phyloP scores from a whole-genome alignment of 805 yeast species.

The Candida berthetii region DNA sequence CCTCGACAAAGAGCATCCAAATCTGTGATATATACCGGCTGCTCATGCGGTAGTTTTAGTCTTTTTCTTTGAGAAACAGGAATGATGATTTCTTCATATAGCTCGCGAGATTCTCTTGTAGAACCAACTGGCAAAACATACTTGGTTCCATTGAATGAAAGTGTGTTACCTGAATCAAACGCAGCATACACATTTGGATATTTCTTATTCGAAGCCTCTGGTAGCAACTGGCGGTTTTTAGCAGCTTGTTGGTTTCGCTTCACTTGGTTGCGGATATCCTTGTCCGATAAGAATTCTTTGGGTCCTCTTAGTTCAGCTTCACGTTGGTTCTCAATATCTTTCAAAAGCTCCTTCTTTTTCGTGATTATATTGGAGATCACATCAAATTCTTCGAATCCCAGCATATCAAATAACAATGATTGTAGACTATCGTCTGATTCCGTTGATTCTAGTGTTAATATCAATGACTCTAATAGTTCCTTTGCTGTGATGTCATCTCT shows the following conservation, averaged over 20 bases:
- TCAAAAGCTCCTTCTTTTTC: slow-evolving; percentile 28
- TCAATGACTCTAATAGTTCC: slow-evolving; percentile 21
- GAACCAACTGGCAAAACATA: slow-evolving; percentile 80
- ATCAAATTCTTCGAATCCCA: slow-evolving; percentile 86
- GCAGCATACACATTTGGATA: slow-evolving; percentile 88
- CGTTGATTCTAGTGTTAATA: slow-evolving; percentile 26
- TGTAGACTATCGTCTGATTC: slow-evolving; percentile 57
- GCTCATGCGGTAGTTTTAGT: slow-evolving; percentile 30
- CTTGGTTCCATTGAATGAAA: slow-evolving; percentile 79
- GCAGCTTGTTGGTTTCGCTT: slow-evolving; percentile 42
- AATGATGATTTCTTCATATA: slow-evolving; percentile 75
- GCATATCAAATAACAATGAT: slow-evolving; percentile 64
- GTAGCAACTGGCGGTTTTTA: slow-evolving; percentile 41
- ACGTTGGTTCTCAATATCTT: slow-evolving; percentile 15
- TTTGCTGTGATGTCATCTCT: slow-evolving; percentile 29
- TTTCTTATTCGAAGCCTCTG: slow-evolving; percentile 37
- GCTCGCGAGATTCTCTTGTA: slow-evolving; percentile 50
- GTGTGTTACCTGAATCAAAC: slow-evolving; percentile 57
- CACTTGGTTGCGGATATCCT: slow-evolving; percentile 49
- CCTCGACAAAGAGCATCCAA: slow-evolving; percentile 78
- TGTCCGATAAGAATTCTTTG: slow-evolving; percentile 39
- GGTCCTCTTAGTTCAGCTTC: slow-evolving; percentile 13
- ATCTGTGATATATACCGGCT: slow-evolving; percentile 50
- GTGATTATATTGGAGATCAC: slow-evolving; percentile 59
- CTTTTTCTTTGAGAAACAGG: slow-evolving; percentile 60